Evolutionary conservation across 2,329 filamentous ascomycete genomes (phyloP), one percentile per base, ranked within the genome.

Genomic region (Epicoccum nigrum): DNA sequence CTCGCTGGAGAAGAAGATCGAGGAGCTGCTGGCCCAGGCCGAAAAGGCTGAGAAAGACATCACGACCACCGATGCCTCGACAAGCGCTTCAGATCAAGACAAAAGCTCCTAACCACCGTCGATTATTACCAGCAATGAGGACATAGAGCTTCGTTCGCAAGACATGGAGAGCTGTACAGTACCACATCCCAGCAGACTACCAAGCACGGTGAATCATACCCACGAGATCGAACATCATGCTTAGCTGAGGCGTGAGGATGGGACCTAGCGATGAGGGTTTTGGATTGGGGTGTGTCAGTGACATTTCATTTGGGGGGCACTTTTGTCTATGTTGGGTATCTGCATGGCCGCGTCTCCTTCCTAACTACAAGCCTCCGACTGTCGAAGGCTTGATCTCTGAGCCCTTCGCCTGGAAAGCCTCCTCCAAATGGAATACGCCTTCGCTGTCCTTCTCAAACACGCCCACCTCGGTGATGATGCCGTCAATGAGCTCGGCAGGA

Each of bases 391-490:
- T 68, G n/a, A 52, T 54, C 27, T 54, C 54, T 7, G 54, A 57
- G 25, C 58, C 62, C 15, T 62, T 51, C 21, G 30, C 53, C 54
- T 69, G 64, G 59, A 80, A 79, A 23, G 78, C 67, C 20, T 68
- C 51, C 11, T 74, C 72, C 63, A 85, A 76, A 55, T 85, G 74
- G 75, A 96, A 97, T 17, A 74, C 77, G 1, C 90, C 92, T 51
- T 87, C 80, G 3, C 76, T 70, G 37, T 83, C 84, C 79, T 93
- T 96, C 65, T 91, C 87, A 3, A 95, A 86, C 7, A 92, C 89
- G 0, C 93, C 93, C 63, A 88, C 86, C 76, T 99, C 94, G 0
- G 94, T 99, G 58, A 97, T 90, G 51, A 99, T 88, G 2, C 89
- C 92, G 73, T 99, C 94, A 59, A 99, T 97, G 45, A 97, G 77